Conservation (phyloP, 164 flowering plant genomes). For the Tinospora cordifolia region DNA sequence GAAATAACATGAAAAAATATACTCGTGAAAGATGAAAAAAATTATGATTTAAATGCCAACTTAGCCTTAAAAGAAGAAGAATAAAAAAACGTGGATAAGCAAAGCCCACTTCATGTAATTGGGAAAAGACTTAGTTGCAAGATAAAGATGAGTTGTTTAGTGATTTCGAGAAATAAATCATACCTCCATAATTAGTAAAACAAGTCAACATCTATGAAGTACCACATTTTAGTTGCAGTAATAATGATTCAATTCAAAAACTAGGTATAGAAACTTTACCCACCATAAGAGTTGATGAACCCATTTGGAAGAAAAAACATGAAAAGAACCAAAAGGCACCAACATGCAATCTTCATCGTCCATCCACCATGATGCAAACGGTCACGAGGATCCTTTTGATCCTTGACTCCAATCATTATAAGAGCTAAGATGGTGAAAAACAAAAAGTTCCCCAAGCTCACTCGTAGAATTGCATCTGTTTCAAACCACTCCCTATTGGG, state of each 20-base stretch:
- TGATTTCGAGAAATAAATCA: neutral
- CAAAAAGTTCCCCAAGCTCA: constrained; percentile 93
- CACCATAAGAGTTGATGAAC: constrained; percentile 80
- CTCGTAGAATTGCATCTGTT: constrained; percentile 95
- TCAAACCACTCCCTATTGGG: constrained; percentile 94
- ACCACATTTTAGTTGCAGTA: neutral
- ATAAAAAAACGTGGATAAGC: no score
- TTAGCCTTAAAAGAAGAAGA: no score
- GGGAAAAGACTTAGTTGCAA: neutral
- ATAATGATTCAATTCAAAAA: neutral
- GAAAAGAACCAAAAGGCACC: constrained; percentile 77
- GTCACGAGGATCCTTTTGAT: constrained; percentile 92
- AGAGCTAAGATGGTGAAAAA: constrained; percentile 74
- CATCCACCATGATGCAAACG: constrained; percentile 94
- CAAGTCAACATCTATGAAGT: neutral
- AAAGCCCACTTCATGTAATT: no score
- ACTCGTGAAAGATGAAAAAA: no score
- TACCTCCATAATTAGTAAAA: neutral
- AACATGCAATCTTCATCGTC: constrained; percentile 80
- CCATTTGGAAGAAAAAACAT: constrained; percentile 94
- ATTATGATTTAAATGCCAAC: no score
- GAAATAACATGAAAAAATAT: no score
- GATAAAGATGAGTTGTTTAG: neutral
- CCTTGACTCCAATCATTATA: constrained; percentile 87
- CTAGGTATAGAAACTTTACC: constrained; percentile 11